Evolutionary conservation across 441 rosid genomes (phyloP).

Genomic region (Macaranga tanarius): DNA sequence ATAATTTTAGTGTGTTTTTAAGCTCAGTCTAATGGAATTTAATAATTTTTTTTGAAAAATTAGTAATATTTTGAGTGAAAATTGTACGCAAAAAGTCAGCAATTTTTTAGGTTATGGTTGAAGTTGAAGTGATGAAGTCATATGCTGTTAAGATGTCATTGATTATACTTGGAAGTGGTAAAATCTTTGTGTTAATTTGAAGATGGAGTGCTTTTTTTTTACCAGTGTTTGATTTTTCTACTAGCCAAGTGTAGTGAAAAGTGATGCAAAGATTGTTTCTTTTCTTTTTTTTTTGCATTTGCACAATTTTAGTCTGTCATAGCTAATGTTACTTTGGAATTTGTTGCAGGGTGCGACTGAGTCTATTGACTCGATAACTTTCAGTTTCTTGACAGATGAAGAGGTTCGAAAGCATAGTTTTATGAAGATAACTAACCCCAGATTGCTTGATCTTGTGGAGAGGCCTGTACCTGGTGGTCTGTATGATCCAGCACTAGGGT

Average conservation of each 20-base stretch:
- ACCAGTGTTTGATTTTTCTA: neutral
- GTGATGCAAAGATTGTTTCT: neutral
- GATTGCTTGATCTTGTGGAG: slow-evolving; percentile 25
- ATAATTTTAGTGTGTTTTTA: neutral
- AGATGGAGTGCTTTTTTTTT: neutral
- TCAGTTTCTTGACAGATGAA: slow-evolving; percentile 31
- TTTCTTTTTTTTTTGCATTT: no score
- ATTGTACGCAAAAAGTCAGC: no score
- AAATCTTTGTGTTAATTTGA: neutral
- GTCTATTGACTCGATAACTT: slow-evolving; percentile 32
- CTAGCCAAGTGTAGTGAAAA: slow-evolving; percentile 6
- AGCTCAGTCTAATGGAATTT: neutral
- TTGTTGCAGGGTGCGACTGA: slow-evolving; percentile 30
- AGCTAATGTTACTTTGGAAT: neutral
- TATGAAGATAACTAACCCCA: slow-evolving; percentile 24
- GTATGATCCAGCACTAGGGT: slow-evolving; percentile 34
- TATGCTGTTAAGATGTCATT: no score
- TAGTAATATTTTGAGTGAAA: neutral
- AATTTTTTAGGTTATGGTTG: no score
- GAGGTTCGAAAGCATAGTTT: slow-evolving; percentile 33
- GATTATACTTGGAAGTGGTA: neutral
- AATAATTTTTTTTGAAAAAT: neutral
- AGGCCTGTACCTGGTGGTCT: slow-evolving; percentile 33
- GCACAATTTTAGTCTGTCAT: neutral
- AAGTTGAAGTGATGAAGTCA: no score